Base-by-base conservation (phyloP, 176 grass and related monocot species). In the Rhynchospora pubera region DNA sequence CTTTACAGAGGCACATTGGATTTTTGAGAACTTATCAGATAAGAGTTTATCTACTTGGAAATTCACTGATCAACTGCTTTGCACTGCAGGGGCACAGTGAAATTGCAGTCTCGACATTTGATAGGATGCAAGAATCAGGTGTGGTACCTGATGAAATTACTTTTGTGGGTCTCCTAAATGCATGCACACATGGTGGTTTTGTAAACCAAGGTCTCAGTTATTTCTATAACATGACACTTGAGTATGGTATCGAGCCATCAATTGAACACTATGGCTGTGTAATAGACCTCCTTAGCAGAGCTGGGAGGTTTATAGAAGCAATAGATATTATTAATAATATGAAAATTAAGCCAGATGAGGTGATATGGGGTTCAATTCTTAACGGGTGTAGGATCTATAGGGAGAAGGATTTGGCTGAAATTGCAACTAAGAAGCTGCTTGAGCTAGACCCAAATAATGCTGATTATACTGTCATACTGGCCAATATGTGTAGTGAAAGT, bases 181-280 rank as follows among this genome's bases (percentile, higher is more conserved):
- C 93, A 14, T 97, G 91, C 83, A 78, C 88, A 7, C 93, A 97
- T 93, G 93, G 93, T 68, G 93, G 93, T 50, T 89, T 85, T 7
- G 79, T 91, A 11, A 63, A 93, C 65, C 88, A 93, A 83, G 93
- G 93, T 23, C 50, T 93, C 64, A 61, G 7, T 50, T 93, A 93
- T 76, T 97, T 93, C 77, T 52, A 89, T 80, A 65, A 63, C 30
- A 89, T 93, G 91, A 68, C 39, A 19, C 10, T 44, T 53, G 83
- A 88, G 65, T 88, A 91, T 10, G 5, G 74, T 34, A 93, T 97
- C 74, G 80, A 89, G 28, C 85, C 88, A 62, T 84, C 88, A 76
- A 93, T 97, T 62, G 93, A 97, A 57, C 93, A 97, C 87, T 97
- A 89, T 78, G 93, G 93, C 1, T 97, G 93, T 76, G 56, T 91